These are phyloP conservation scores for Epicoccum nigrum DNA, from an alignment of 2,329 filamentous ascomycete species.

Conservation along the genomic window DNA sequence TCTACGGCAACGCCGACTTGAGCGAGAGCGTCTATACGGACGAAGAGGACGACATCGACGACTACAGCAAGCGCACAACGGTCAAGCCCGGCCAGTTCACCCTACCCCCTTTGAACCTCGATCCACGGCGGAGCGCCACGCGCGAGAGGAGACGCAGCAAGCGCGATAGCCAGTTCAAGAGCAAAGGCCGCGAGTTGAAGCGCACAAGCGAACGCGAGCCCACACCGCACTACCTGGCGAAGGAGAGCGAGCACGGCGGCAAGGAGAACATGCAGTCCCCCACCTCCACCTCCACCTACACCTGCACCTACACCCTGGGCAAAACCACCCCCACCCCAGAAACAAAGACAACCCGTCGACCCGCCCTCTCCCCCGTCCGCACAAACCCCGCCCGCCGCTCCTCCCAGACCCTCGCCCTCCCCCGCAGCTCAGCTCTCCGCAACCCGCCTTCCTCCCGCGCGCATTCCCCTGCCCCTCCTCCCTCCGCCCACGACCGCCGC, in stretches of 20 bases:
- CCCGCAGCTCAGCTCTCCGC: slow-evolving; percentile 16
- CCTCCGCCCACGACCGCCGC: slow-evolving; percentile 29
- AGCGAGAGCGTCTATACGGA: slow-evolving; percentile 41
- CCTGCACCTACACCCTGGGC: slow-evolving; percentile 28
- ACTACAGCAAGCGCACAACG: slow-evolving; percentile 29
- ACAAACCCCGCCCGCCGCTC: slow-evolving; percentile 13
- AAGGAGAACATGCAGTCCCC: slow-evolving; percentile 42
- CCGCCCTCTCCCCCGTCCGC: slow-evolving; percentile 23
- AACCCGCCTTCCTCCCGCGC: too few species aligned
- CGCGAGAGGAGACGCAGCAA: slow-evolving; percentile 23
- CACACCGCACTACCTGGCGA: slow-evolving; percentile 30
- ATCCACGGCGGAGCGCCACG: slow-evolving; percentile 16
- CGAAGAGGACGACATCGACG: slow-evolving; percentile 37
- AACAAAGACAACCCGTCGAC: slow-evolving; percentile 21
- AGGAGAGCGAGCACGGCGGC: slow-evolving; percentile 34
- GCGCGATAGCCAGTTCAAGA: slow-evolving; percentile 17
- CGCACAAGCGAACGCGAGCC: slow-evolving; percentile 36
- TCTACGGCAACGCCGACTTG: slow-evolving; percentile 39
- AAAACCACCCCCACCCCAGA: slow-evolving; percentile 16
- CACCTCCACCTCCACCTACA: too few species aligned
- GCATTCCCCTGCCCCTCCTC: too few species aligned
- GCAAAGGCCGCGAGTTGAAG: slow-evolving; percentile 27
- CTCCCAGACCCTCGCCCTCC: slow-evolving; percentile 16
- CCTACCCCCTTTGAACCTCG: slow-evolving; percentile 31
- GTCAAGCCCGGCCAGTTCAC: slow-evolving; percentile 30